Evolutionary conservation across 1,284 basidiomycete genomes (phyloP).

Genomic region (Fomitopsis pinicola): DNA sequence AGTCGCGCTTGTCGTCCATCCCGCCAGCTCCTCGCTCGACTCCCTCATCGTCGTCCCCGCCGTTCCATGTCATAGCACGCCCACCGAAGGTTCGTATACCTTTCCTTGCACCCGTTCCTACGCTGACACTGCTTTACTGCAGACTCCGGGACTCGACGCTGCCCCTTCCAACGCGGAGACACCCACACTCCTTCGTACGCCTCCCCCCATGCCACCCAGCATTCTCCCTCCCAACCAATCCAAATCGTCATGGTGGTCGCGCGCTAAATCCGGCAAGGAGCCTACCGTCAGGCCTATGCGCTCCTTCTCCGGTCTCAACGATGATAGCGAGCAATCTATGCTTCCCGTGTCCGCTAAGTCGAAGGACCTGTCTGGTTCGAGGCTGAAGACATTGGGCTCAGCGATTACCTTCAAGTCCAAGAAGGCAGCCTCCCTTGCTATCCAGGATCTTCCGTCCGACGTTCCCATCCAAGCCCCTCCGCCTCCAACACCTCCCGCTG

Average conservation of each 20-base stretch:
- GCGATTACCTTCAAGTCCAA: slow-evolving; percentile 62
- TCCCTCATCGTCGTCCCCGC: neutral
- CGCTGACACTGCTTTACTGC: slow-evolving; percentile 6
- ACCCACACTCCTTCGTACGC: slow-evolving; percentile 24
- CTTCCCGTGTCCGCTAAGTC: slow-evolving; percentile 12
- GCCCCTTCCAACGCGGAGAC: slow-evolving; percentile 15
- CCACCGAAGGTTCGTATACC: neutral
- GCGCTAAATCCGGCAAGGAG: slow-evolving; percentile 28
- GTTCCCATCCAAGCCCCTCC: slow-evolving; percentile 14
- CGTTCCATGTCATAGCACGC: slow-evolving; percentile 1
- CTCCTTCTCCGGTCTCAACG: slow-evolving; percentile 15
- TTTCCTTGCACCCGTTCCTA: neutral
- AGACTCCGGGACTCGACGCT: slow-evolving; percentile 16
- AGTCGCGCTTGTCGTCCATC: slow-evolving; percentile 1
- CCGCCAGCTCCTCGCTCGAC: neutral
- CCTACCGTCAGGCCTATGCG: slow-evolving; percentile 15
- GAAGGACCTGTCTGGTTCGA: slow-evolving; percentile 30
- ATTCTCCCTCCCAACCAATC: slow-evolving; percentile 15
- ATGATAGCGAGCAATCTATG: slow-evolving; percentile 19
- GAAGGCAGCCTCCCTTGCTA: slow-evolving; percentile 48
- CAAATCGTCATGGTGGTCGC: slow-evolving; percentile 31
- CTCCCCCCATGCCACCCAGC: slow-evolving; percentile 22
- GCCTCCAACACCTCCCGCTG: slow-evolving; percentile 20
- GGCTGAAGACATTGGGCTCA: slow-evolving; percentile 50
- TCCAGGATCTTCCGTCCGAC: slow-evolving; percentile 41